Evolutionary conservation across 176 grass and related monocot species (phyloP).

Genomic region (Zoysia japonica): DNA sequence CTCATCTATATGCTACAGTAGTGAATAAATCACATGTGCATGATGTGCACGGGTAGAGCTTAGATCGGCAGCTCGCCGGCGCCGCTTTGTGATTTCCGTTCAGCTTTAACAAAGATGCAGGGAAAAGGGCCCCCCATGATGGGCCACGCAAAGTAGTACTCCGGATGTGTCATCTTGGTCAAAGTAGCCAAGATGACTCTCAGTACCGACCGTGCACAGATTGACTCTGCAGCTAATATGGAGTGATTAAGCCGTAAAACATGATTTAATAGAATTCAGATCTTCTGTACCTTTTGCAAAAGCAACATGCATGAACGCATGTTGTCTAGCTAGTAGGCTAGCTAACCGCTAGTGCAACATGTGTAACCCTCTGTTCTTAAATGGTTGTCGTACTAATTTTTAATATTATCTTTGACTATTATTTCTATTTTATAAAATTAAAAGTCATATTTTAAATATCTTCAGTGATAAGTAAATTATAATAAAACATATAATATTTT

Average conservation of each 20-base stretch:
- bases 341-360: not conserved
- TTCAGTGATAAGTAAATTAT: no score
- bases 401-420: no score
- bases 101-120: constrained; percentile 41
- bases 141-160: not conserved
- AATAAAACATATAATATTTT: no score
- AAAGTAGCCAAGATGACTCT: no score
- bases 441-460: no score
- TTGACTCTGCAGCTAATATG: not conserved
- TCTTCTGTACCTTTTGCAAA: constrained; percentile 35
- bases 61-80: constrained; percentile 11
- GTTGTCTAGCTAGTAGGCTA: constrained; percentile 8
- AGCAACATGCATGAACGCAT: constrained; percentile 33
- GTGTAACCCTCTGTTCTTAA: not conserved
- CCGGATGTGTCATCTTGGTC: no score
- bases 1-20: not conserved
- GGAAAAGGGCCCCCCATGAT: not conserved
- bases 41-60: not conserved
- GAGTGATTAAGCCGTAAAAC: not conserved
- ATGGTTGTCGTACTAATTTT: no score
- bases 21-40: not conserved
- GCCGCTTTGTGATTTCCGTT: constrained; percentile 34
- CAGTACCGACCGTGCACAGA: constrained; percentile 1
- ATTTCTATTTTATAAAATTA: no score
- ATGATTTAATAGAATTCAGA: not conserved